Conservation (phyloP, 768 basidiomycete species). For the Rhodotorula diobovata region DNA sequence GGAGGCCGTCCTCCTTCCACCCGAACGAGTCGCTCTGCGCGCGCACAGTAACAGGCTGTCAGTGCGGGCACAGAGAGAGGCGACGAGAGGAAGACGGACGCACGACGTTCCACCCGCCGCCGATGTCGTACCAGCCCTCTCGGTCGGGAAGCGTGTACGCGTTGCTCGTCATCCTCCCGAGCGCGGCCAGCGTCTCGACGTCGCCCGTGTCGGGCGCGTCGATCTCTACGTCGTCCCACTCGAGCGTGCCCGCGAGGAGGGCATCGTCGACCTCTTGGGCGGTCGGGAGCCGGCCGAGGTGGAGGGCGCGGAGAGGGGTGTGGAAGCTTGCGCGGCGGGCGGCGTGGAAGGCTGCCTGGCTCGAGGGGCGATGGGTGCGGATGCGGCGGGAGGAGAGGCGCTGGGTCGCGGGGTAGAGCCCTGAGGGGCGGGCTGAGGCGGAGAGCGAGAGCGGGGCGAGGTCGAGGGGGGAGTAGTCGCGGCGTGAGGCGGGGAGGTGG, state of each 20-base stretch:
- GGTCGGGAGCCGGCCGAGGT: background rate
- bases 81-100: constrained; percentile 33
- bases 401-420: constrained; percentile 10
- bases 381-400: background rate
- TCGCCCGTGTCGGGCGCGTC: constrained; percentile 64
- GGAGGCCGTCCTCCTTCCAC: constrained; percentile 87
- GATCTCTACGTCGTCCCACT: constrained; percentile 59
- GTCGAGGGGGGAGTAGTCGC: constrained; percentile 15
- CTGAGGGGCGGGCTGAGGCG: background rate
- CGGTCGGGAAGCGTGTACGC: constrained; percentile 61
- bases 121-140: constrained; percentile 64
- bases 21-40: constrained; percentile 68
- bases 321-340: constrained; percentile 12
- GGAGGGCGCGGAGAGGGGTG: background rate
- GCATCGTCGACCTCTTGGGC: constrained; percentile 1
- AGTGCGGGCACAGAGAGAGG: constrained; percentile 8
- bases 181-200: constrained; percentile 64
- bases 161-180: constrained; percentile 87
- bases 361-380: constrained; percentile 6
- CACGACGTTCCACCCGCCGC: constrained; percentile 58
- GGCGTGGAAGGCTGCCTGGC: constrained; percentile 30
- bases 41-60: background rate
- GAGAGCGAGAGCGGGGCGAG: constrained; percentile 7
- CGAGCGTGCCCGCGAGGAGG: constrained; percentile 20
- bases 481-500: constrained; percentile 5